These are phyloP conservation scores for Colletotrichum tanaceti DNA, from an alignment of 2,329 filamentous ascomycete genomes.

Conservation along the genomic window DNA sequence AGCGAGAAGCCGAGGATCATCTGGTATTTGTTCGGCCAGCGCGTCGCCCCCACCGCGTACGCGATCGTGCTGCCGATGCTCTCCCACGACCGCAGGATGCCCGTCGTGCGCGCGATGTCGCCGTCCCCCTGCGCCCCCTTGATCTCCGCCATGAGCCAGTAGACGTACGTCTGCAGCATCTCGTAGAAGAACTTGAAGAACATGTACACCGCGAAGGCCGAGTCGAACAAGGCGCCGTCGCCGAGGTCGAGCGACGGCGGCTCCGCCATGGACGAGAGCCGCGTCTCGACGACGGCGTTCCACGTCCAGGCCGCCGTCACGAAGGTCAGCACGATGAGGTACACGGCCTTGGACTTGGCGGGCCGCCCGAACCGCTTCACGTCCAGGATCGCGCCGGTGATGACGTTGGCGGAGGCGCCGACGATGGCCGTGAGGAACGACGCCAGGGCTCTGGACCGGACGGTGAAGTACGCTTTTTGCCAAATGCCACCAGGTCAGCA, in stretches of 20 bases:
- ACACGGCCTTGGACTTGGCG: conserved; percentile 32
- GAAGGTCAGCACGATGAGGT: conserved; percentile 25
- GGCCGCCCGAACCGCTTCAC: conserved; percentile 19
- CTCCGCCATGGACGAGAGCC: conserved; percentile 22
- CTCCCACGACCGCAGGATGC: conserved; percentile 34
- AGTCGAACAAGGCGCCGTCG: conserved; percentile 31
- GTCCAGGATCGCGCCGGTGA: conserved; percentile 29
- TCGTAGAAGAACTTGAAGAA: conserved; percentile 38
- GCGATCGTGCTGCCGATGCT: conserved; percentile 30
- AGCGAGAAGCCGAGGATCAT: conserved; percentile 29
- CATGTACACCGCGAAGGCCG: conserved; percentile 35
- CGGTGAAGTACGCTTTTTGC: conserved; percentile 38
- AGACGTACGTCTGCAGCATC: conserved; percentile 34
- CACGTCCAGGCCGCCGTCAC: conserved; percentile 26
- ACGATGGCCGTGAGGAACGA: conserved; percentile 34
- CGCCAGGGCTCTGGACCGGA: conserved; percentile 29
- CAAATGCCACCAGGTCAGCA: neutral
- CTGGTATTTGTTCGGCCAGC: conserved; percentile 35
- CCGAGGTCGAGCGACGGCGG: conserved; percentile 29
- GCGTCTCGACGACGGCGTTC: conserved; percentile 34
- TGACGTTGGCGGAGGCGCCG: conserved; percentile 25
- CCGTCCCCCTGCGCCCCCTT: conserved; percentile 33
- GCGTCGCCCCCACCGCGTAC: conserved; percentile 29
- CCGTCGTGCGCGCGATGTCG: conserved; percentile 30
- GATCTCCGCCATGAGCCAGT: conserved; percentile 39